phyloP scores from a whole-genome alignment of 495 filamentous ascomycete genomes.

The Rhypophila decipiens region DNA sequence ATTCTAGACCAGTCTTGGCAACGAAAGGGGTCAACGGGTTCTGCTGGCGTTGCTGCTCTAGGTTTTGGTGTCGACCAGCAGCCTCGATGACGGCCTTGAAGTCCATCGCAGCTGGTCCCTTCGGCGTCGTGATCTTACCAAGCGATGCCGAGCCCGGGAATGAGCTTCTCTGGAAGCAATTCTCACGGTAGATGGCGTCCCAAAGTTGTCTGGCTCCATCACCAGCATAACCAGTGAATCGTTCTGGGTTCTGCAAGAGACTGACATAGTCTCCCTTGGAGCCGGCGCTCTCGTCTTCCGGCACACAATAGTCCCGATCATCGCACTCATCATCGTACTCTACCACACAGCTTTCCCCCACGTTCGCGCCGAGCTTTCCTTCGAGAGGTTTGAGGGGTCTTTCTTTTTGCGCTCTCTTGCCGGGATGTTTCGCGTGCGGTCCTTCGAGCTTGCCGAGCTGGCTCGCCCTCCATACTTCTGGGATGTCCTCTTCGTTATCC shows the following conservation, averaged over 20 bases:
- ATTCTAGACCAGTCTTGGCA: slow-evolving; percentile 51
- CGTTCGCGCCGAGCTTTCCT: slow-evolving; percentile 75
- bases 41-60: slow-evolving; percentile 45
- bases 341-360: slow-evolving; percentile 91
- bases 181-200: slow-evolving; percentile 95
- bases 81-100: slow-evolving; percentile 76
- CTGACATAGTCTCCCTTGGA: slow-evolving; percentile 95
- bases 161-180: slow-evolving; percentile 79
- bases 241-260: slow-evolving; percentile 85
- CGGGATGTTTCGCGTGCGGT: slow-evolving; percentile 82
- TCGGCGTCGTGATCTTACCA: slow-evolving; percentile 31
- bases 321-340: slow-evolving; percentile 98
- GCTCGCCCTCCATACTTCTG: slow-evolving; percentile 81
- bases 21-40: slow-evolving; percentile 45
- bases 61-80: slow-evolving; percentile 55
- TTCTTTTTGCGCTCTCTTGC: slow-evolving; percentile 61
- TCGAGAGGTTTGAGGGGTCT: slow-evolving; percentile 67
- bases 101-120: slow-evolving; percentile 66
- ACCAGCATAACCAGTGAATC: slow-evolving; percentile 91
- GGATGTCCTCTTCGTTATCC: slow-evolving; percentile 91
- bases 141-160: slow-evolving; percentile 45
- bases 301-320: slow-evolving; percentile 93
- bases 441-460: slow-evolving; percentile 91
- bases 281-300: slow-evolving; percentile 82
- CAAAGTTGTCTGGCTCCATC: slow-evolving; percentile 79